These are phyloP conservation scores for Acanthochlamys bracteata DNA, from an alignment of 106 monocot genomes.

Conservation along the genomic window DNA sequence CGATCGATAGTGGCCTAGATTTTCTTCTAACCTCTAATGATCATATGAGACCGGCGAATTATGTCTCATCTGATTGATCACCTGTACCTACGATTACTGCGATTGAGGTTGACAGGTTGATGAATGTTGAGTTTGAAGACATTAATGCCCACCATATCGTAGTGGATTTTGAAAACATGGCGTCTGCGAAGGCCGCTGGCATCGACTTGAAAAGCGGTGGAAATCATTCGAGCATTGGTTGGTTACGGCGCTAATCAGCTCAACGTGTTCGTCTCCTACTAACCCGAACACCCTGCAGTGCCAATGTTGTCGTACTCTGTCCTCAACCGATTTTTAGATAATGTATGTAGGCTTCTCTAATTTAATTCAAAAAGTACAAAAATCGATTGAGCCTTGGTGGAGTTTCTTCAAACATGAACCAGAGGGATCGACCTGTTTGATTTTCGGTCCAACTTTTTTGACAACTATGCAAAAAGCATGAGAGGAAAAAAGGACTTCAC, in stretches of 20 bases:
- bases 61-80: slow-evolving; percentile 28
- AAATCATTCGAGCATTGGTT: slow-evolving; percentile 63
- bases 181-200: slow-evolving; percentile 44
- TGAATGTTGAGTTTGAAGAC: slow-evolving; percentile 78
- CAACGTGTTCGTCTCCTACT: slow-evolving; percentile 66
- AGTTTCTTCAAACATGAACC: slow-evolving; percentile 37
- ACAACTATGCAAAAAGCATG: no score
- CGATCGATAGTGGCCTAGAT: slow-evolving; percentile 82
- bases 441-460: no score
- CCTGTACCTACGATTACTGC: slow-evolving; percentile 22
- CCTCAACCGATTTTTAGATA: slow-evolving; percentile 36
- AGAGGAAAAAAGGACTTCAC: no score
- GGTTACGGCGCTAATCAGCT: slow-evolving; percentile 40
- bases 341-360: slow-evolving; percentile 88
- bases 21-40: slow-evolving; percentile 67
- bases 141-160: slow-evolving; percentile 88
- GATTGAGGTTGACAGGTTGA: slow-evolving; percentile 83
- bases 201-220: slow-evolving; percentile 70
- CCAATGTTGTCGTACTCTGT: slow-evolving; percentile 39
- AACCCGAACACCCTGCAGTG: slow-evolving; percentile 38
- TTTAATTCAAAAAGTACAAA: slow-evolving; percentile 94
- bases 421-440: no score
- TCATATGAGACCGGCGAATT: slow-evolving; percentile 63
- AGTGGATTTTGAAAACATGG: slow-evolving; percentile 59
- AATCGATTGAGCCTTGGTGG: slow-evolving; percentile 81